Percentiles rank a stretch among this genome's conserved stretches.
Conservation (phyloP, 345 rosid genomes). For the Viola odorata region DNA sequence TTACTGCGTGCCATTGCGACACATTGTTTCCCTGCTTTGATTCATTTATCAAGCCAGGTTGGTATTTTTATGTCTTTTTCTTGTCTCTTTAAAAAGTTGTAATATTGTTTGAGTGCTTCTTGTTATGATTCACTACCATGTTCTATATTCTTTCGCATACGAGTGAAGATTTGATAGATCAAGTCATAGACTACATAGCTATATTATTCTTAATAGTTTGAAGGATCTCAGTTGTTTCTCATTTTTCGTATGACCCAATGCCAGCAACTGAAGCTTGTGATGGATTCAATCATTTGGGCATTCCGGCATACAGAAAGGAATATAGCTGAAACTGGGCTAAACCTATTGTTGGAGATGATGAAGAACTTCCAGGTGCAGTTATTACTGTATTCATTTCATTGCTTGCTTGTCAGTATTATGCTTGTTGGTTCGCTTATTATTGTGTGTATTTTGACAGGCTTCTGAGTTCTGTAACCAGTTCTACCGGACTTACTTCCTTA, state of each 20-base stretch:
- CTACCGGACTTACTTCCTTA: constrained; percentile 53
- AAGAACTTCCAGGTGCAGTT: constrained; percentile 75
- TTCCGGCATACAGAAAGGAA: constrained; percentile 99
- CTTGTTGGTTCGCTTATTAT: constrained; percentile 14
- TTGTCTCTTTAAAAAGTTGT: neutral
- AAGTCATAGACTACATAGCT: neutral
- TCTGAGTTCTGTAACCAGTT: constrained; percentile 86
- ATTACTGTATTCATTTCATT: neutral
- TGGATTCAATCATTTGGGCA: constrained; percentile 99
- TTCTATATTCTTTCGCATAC: neutral
- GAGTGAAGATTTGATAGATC: neutral
- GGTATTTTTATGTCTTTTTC: constrained; percentile 16
- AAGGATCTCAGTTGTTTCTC: neutral
- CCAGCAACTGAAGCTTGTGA: constrained; percentile 95
- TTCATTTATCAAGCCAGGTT: constrained; percentile 90
- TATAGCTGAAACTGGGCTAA: constrained; percentile 96
- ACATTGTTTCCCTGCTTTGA: constrained; percentile 87
- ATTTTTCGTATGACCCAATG: constrained; percentile 8
- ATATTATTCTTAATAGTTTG: no score
- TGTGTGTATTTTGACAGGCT: constrained; percentile 33
- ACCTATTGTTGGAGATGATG: constrained; percentile 85
- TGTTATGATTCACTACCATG: neutral
- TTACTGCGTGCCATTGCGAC: constrained; percentile 97
- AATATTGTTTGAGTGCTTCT: neutral
- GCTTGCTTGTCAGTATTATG: neutral